These are phyloP conservation scores for Acer yangbiense DNA, from an alignment of 345 rosid species.

Conservation along the genomic window DNA sequence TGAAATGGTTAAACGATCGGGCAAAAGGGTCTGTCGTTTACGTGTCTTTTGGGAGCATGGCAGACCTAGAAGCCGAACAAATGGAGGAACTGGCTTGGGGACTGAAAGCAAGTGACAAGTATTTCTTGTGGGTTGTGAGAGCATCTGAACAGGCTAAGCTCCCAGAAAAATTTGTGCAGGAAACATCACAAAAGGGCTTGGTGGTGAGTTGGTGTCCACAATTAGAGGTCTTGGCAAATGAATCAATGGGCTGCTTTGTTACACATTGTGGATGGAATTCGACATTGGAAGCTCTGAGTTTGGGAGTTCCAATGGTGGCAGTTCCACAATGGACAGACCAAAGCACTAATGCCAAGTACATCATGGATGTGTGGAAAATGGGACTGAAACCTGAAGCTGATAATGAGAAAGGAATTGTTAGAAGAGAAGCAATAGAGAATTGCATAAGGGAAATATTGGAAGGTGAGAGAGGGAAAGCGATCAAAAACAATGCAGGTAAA, in stretches of 20 bases:
- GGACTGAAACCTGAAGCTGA: conserved; percentile 30
- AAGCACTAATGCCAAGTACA: conserved; percentile 40
- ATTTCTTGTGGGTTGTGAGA: no score
- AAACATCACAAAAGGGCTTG: conserved; percentile 13
- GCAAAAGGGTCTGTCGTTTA: no score
- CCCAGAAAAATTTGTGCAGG: no score
- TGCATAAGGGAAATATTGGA: conserved; percentile 39
- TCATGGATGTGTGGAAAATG: conserved; percentile 41
- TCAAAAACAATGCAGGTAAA: conserved; percentile 23
- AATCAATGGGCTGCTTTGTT: conserved; percentile 40
- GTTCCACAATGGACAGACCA: conserved; percentile 54
- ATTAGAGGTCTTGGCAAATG: conserved; percentile 35
- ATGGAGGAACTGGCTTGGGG: conserved; percentile 34
- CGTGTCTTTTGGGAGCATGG: no score
- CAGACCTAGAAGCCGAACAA: conserved; percentile 8
- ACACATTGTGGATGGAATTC: conserved; percentile 50
- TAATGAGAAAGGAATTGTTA: conserved; percentile 24
- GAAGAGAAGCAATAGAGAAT: conserved; percentile 17
- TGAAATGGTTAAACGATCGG: no score
- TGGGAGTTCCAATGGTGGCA: conserved; percentile 49
- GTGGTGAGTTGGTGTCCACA: conserved; percentile 42
- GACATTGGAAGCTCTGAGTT: conserved; percentile 39
- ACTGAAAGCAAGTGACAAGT: neutral
- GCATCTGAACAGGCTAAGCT: no score
- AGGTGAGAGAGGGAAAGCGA: conserved; percentile 30